Evolutionary conservation across 2,329 filamentous ascomycete species (phyloP).

Genomic region (Corniculantispora saksenae): DNA sequence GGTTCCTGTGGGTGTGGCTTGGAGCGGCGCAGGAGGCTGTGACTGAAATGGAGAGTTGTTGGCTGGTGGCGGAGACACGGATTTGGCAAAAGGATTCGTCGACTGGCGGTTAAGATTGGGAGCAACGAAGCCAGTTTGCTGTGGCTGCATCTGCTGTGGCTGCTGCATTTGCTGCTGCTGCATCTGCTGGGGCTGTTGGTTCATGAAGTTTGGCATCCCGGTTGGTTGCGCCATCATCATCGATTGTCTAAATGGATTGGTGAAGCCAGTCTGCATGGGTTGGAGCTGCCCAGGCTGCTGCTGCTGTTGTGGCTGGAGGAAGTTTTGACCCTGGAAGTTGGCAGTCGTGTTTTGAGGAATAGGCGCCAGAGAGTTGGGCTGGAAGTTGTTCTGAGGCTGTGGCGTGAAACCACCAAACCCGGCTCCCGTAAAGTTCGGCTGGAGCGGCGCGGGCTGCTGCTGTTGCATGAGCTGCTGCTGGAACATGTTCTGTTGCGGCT

Average conservation of each 20-base stretch:
- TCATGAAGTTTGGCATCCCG: conserved; percentile 39
- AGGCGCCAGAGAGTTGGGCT: conserved; percentile 52
- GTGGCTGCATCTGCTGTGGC: not conserved
- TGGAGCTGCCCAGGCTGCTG: conserved; percentile 26
- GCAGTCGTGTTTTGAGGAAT: conserved; percentile 60
- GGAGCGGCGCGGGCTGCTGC: conserved; percentile 44
- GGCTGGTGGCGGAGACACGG: conserved; percentile 27
- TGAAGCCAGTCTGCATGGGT: conserved; percentile 46
- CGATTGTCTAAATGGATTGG: conserved; percentile 93
- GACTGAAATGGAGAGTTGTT: conserved; percentile 47
- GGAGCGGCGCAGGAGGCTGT: conserved; percentile 41
- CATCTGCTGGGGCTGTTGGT: conserved; percentile 25
- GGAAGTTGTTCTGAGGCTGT: conserved; percentile 52
- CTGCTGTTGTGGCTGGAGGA: conserved; percentile 25
- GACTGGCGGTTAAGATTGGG: conserved; percentile 59
- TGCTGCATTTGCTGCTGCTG: conserved; percentile 1
- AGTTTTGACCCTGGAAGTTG: conserved; percentile 45
- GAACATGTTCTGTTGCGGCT: conserved; percentile 30
- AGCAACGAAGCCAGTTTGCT: conserved; percentile 31
- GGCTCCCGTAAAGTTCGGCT: conserved; percentile 63
- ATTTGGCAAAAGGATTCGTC: conserved; percentile 86
- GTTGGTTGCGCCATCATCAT: conserved; percentile 69
- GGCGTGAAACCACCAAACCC: conserved; percentile 84
- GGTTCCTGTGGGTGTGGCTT: conserved; percentile 55
- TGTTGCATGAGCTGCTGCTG: conserved; percentile 43